Base-by-base conservation (phyloP, 768 basidiomycete genomes). In the Lactarius hatsudake region DNA sequence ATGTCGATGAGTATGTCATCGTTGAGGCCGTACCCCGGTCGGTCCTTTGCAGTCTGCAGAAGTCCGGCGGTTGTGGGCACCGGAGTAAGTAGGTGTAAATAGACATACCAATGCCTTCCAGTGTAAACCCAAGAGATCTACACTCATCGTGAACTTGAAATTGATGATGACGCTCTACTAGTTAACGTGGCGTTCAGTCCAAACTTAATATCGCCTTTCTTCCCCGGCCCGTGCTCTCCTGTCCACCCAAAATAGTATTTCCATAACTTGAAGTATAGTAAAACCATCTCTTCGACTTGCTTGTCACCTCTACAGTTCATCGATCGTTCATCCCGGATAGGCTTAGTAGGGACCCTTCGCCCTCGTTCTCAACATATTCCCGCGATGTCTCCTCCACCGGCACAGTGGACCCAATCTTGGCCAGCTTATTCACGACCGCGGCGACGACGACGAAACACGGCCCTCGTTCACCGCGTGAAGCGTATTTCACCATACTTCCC, bases 401-500 rank as follows among this genome's bases (percentile, higher is more conserved):
- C 17, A 15, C 20, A 10, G 40, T 72, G n/a, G 78, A 81, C 65
- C 80, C 83, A 10, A 72, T 80, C 30, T 78, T 77, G n/a, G 90
- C 90, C 42, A 91, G 79, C 10, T 86, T 85, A 68, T 87, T 88
- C 13, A 85, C 82, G 75, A 90, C 89, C 5, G 86, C 84, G 10
- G 86, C 87, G 38, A 86, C 83, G 30, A 84, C 83, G 2, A 87
- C 87, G 48, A 85, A 65, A 93, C 87, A 70, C 84, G 80, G 26
- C 92, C 92, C 30, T 86, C 82, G 17, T 86, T 81, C 2, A 89
- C 87, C 85, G 82, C 0, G 91, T 89, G 68, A 99, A 93, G 30
- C 78, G 82, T 2, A 98, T 95, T 77, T 98, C 95, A 8, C 80
- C 74, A 75, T 98, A 98, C 58, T 86, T 85, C 69, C 96, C 94